Conservation (phyloP, 2,329 filamentous ascomycete species). For the Calonectria henricotiae region DNA sequence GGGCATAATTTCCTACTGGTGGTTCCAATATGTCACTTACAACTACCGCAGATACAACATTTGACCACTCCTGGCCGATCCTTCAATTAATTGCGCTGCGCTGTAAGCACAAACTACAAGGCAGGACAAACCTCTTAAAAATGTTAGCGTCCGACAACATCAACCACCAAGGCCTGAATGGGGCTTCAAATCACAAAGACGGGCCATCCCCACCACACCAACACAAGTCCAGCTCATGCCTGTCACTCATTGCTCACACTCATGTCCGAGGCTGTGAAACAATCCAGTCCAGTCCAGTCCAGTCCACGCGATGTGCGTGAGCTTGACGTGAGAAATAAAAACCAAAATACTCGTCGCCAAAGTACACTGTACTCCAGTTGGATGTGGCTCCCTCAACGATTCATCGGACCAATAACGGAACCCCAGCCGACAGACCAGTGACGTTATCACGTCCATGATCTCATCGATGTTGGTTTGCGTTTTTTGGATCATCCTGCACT, state of each 20-base stretch:
- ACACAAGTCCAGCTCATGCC: slow-evolving; percentile 19
- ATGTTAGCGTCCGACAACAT: slow-evolving; percentile 23
- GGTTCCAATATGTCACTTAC: slow-evolving; percentile 1
- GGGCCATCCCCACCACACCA: slow-evolving; percentile 32
- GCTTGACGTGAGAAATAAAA: slow-evolving; percentile 25
- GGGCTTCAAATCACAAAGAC: slow-evolving; percentile 26
- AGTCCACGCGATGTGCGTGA: slow-evolving; percentile 27
- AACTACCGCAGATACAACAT: slow-evolving; percentile 28
- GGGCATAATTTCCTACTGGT: slow-evolving; percentile 18
- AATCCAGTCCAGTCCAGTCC: slow-evolving; percentile 18
- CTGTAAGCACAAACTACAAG: slow-evolving; percentile 8
- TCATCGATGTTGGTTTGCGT: slow-evolving; percentile 31
- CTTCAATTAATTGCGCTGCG: slow-evolving; percentile 2
- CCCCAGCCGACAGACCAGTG: slow-evolving; percentile 24
- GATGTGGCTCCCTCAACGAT: slow-evolving; percentile 31
- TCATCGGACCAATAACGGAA: slow-evolving; percentile 34
- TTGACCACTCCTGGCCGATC: slow-evolving; percentile 7
- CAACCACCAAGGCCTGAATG: slow-evolving; percentile 22
- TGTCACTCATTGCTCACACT: slow-evolving; percentile 20
- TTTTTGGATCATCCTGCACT: slow-evolving; percentile 15
- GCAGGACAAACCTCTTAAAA: neutral
- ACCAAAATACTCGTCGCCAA: slow-evolving; percentile 7
- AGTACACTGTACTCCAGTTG: slow-evolving; percentile 20
- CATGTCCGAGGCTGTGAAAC: slow-evolving; percentile 33
- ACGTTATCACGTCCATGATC: slow-evolving; percentile 39